phyloP scores from a whole-genome alignment of 1,284 basidiomycete species.

The Trametes sp. region DNA sequence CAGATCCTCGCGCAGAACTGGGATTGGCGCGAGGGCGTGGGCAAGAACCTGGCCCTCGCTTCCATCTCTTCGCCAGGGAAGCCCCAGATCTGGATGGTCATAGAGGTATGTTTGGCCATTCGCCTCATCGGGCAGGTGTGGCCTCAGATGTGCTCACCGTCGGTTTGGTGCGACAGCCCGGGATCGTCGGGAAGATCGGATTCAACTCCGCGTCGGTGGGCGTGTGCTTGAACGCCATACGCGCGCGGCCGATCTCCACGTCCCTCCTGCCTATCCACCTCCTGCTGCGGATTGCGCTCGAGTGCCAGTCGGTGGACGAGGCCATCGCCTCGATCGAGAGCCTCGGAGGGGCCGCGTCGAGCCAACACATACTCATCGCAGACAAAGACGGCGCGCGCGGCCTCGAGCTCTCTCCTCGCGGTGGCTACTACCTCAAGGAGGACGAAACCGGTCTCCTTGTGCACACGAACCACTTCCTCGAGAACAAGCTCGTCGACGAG shows the following conservation, averaged over 20 bases:
- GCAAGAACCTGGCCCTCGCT: conserved; percentile 44
- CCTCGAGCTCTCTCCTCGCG: conserved; percentile 43
- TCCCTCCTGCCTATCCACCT: conserved; percentile 45
- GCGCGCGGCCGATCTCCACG: conserved; percentile 41
- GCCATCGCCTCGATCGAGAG: too few species aligned
- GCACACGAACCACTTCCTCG: conserved; percentile 48
- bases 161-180: conserved; percentile 35
- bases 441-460: conserved; percentile 41
- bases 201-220: conserved; percentile 47
- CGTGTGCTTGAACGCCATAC: conserved; percentile 48
- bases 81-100: conserved; percentile 48
- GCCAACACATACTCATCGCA: conserved; percentile 47
- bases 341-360: conserved; percentile 45
- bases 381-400: conserved; percentile 39
- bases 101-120: conserved; percentile 35
- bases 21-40: conserved; percentile 47
- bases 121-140: not conserved
- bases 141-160: not conserved
- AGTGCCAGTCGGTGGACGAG: conserved; percentile 41
- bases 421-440: conserved; percentile 39
- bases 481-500: conserved; percentile 43
- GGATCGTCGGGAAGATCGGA: conserved; percentile 48
- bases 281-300: conserved; percentile 43
- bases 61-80: conserved; percentile 40
- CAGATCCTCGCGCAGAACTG: conserved; percentile 49